Base-by-base conservation (phyloP, 768 basidiomycete species). In the Leccinum variicolor region DNA sequence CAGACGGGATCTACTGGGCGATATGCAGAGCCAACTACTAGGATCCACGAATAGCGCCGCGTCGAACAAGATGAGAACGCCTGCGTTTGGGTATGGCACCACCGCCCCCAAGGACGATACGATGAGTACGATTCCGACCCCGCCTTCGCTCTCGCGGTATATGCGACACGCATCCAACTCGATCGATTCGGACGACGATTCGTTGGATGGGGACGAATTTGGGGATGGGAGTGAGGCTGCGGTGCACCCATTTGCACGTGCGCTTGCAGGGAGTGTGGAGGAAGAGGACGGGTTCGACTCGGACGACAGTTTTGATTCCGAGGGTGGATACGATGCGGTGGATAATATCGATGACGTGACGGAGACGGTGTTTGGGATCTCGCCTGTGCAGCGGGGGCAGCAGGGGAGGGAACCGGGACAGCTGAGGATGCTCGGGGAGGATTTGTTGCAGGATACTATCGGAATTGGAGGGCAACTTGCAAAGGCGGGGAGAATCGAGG, bases 331-430 rank as follows among this genome's bases (percentile, higher is more conserved):
- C 36, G 65, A 61, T 13, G 61, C 19, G 6, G 23, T 7, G 4
- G 52, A 47, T 31, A 11, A 31, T 31, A 31, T 31, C 11, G 66
- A 57, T 25, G 74, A 67, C n/a, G 13, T 3, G 19, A 54, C 26
- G 0, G 86, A 90, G 69, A 89, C 89, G 13, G 72, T 90, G 54
- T 90, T 91, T 71, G 89, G 89, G 15, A 81, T 84, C 11, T 79
- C 80, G 9, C 84, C 84, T 41, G 81, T 76, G 34, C 79, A 80
- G 58, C 74, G 83, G 33, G 26, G 43, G 49, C 67, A 71, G 57
- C 68, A 67, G 36, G 50, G 56, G 45, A 67, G 52, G 58, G 64
- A 55, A 54, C 69, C 36, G 33, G 64, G 67, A 15, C 69, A 77
- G 51, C 61, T 89, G 60, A 75, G 77, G 65, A 77, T 90, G 79